Conservation (phyloP, 176 grass and related monocot species). For the Tillandsia fasciculata region DNA sequence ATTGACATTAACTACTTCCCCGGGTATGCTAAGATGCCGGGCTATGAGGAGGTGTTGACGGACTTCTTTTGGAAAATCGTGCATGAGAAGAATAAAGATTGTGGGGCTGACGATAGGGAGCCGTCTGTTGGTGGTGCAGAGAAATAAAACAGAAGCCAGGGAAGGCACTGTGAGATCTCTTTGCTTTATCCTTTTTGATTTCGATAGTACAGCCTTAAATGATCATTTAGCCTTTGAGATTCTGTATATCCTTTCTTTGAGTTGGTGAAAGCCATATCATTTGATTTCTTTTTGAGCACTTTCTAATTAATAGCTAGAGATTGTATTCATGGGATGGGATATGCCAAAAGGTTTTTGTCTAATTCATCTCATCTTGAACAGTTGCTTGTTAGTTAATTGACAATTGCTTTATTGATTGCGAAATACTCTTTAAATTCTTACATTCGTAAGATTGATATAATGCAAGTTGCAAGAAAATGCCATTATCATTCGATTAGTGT, state of each 20-base stretch:
- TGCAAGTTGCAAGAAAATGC: too few species aligned
- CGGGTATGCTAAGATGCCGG: slow-evolving; percentile 82
- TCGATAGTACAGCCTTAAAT: background rate
- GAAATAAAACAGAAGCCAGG: too few species aligned
- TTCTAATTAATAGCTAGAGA: background rate
- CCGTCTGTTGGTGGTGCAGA: too few species aligned
- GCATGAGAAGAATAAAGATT: slow-evolving; percentile 26
- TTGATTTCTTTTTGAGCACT: background rate
- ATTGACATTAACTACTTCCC: slow-evolving; percentile 97
- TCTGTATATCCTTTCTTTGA: background rate
- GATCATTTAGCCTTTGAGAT: background rate
- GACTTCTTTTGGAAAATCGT: slow-evolving; percentile 76
- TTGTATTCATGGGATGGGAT: background rate
- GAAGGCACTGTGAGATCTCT: too few species aligned
- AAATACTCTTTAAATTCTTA: background rate
- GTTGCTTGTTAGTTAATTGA: background rate
- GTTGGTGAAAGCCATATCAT: background rate
- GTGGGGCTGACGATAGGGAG: background rate
- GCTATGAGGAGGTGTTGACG: slow-evolving; percentile 57
- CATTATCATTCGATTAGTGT: too few species aligned
- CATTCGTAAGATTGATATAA: too few species aligned
- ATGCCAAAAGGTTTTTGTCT: background rate
- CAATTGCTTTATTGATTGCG: background rate
- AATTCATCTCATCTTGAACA: background rate
- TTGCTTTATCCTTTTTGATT: too few species aligned